These are phyloP conservation scores for Zymoseptoria brevis DNA, from an alignment of 2,329 filamentous ascomycete species.

Conservation along the genomic window DNA sequence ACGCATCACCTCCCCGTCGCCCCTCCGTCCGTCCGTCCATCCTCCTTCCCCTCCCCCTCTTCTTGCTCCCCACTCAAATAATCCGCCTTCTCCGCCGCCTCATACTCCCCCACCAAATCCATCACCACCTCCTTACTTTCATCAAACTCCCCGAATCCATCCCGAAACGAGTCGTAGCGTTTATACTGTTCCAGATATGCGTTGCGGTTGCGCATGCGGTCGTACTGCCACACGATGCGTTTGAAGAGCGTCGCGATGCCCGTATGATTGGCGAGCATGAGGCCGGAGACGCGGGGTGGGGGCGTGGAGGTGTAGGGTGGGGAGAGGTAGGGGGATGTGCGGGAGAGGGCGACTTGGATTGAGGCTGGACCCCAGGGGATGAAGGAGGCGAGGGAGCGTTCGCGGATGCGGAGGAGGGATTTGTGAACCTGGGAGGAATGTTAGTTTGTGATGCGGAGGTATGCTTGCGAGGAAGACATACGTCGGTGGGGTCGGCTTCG, in stretches of 20 bases:
- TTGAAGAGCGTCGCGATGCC: constrained; percentile 97
- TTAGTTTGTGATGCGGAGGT: background rate
- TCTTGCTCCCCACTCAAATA: constrained; percentile 60
- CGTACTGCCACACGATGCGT: constrained; percentile 84
- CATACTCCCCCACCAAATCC: constrained; percentile 88
- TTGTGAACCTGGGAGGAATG: constrained; percentile 63
- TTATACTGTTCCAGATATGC: constrained; percentile 96
- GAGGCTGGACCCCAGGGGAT: constrained; percentile 98
- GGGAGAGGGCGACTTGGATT: constrained; percentile 93
- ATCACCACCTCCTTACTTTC: constrained; percentile 85
- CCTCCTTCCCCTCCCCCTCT: constrained; percentile 23
- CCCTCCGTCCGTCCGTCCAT: constrained; percentile 33
- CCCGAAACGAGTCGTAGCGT: constrained; percentile 85
- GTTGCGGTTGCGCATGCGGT: constrained; percentile 89
- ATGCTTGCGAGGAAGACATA: constrained; percentile 24
- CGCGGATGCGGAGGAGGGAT: constrained; percentile 88
- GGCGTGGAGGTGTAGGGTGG: constrained; percentile 92
- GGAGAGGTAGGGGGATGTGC: constrained; percentile 90
- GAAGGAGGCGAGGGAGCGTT: constrained; percentile 87
- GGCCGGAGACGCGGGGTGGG: constrained; percentile 76
- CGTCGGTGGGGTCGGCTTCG: constrained; percentile 94
- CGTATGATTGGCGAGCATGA: constrained; percentile 98
- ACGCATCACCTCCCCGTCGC: constrained; percentile 32
- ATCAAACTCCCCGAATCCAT: constrained; percentile 90
- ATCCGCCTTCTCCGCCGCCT: constrained; percentile 83